Evolutionary conservation across 108 stramenopile genomes (phyloP).

Genomic region (Pseudonitzschia multistriata): DNA sequence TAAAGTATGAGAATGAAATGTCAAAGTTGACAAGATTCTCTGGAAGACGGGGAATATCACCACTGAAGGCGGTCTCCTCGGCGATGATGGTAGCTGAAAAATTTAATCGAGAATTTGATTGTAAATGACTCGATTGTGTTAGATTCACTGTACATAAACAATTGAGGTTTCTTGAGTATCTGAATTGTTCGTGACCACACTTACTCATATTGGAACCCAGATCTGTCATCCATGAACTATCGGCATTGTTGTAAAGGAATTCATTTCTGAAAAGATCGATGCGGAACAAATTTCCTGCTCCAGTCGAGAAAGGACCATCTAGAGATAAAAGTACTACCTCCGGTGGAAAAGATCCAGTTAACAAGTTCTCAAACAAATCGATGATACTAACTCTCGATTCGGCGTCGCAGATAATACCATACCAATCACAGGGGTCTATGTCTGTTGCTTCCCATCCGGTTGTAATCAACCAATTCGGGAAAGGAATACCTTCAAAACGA

Average conservation of each 20-base stretch:
- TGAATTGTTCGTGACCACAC: background rate
- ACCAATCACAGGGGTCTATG: constrained; percentile 22
- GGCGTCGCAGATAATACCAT: constrained; percentile 24
- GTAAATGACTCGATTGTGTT: background rate
- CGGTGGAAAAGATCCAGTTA: constrained; percentile 38
- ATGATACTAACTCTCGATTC: constrained; percentile 18
- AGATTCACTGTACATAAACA: background rate
- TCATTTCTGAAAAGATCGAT: constrained; percentile 34
- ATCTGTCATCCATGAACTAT: constrained; percentile 28
- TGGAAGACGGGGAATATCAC: constrained; percentile 28
- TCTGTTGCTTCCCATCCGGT: constrained; percentile 20
- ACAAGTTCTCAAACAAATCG: constrained; percentile 31
- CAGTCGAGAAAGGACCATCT: constrained; percentile 28
- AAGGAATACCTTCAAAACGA: constrained; percentile 17
- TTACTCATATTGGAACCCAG: constrained; percentile 35
- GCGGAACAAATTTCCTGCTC: constrained; percentile 32
- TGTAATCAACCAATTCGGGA: constrained; percentile 19
- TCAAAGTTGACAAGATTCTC: constrained; percentile 25
- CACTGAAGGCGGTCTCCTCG: constrained; percentile 29
- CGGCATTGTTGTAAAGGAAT: constrained; percentile 17
- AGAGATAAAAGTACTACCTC: constrained; percentile 31
- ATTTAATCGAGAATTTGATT: background rate
- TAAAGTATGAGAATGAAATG: constrained; percentile 15
- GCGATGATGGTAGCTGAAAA: background rate
- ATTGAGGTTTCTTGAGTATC: background rate